Evolutionary conservation across 2,329 filamentous ascomycete genomes (phyloP), one percentile per base, ranked within the genome.

Genomic region (Clonostachys sp.): DNA sequence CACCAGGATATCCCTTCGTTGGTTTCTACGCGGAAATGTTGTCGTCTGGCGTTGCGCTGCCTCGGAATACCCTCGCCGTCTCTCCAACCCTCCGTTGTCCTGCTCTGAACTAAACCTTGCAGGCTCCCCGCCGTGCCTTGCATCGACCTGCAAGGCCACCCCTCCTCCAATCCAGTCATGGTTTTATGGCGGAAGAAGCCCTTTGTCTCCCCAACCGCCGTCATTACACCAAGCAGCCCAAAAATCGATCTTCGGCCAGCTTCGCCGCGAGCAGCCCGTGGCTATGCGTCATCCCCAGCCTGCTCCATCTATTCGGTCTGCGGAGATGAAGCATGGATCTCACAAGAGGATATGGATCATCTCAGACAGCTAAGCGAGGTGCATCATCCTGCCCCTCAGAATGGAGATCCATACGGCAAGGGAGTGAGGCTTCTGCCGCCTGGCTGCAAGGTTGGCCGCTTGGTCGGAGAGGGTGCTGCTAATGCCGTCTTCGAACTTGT

Each of bases 401-500:
- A 41, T 38, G 36, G 46, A 17, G 48, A 45, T 36, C 46, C 44
- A 44, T 41, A 47, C 42, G 49, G 45, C 34, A 49, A 44, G 36
- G 38, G 36, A 10, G 50, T 68, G 47, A 67, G 61, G 51, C 57
- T 57, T 17, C 60, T 70, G 6, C 65, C 66, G 24, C 52, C 50
- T 41, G 64, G 63, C 33, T 60, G 63, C 38, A 61, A 56, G 24
- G 63, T 65, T 13, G 52, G 66, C 45, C 61, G 63, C 45, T 68
- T 80, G 48, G 65, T 82, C 18, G 78, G 75, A 24, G 88, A 94
- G 63, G 89, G 88, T 20, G 84, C 86, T 20, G 87, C 89, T 46
- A 92, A 94, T 62, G 77, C 86, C 45, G 84, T 91, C 52, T 91
- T 88, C 58, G 76, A 77, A 54, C 74, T 87, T 48, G 67, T 70